A percentile compares a stretch with the other conserved stretches of the same genome.
Evolutionary conservation across 2,329 filamentous ascomycete species (phyloP).

Genomic region (Beauveria medogensis): DNA sequence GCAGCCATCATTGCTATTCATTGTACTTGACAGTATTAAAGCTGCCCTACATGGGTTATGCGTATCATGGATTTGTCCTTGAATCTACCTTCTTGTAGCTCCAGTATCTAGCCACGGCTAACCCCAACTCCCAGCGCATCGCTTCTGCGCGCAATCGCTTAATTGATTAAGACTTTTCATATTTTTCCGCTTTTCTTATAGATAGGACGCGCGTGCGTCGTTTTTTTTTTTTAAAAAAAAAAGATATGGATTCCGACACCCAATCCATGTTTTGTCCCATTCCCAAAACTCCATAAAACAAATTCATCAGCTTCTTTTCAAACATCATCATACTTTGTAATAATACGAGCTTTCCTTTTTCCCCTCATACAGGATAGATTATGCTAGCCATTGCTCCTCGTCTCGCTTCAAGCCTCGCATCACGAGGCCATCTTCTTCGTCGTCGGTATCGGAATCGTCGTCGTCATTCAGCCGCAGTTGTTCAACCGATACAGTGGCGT

Average conservation of each 20-base stretch:
- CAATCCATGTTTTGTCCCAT: conserved; percentile 2
- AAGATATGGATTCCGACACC: not conserved
- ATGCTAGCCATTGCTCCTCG: conserved; percentile 52
- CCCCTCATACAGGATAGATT: not conserved
- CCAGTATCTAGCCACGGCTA: not conserved
- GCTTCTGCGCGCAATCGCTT: not conserved
- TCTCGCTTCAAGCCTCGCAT: conserved; percentile 50
- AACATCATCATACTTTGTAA: not conserved
- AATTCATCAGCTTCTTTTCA: conserved; percentile 9
- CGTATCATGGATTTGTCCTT: too few species aligned
- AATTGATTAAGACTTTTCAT: not conserved
- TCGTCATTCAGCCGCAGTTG: conserved; percentile 33
- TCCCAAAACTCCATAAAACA: conserved; percentile 8
- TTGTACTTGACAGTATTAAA: too few species aligned
- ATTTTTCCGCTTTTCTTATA: not conserved
- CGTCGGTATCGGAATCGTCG: conserved; percentile 36
- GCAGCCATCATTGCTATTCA: too few species aligned
- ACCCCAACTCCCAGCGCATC: not conserved
- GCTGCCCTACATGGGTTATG: too few species aligned
- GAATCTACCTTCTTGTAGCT: not conserved
- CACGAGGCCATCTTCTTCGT: conserved; percentile 50
- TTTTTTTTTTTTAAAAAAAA: not conserved
- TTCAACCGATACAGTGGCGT: conserved; percentile 28
- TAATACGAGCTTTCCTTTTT: not conserved
- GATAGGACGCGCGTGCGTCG: conserved; percentile 1